Base-by-base conservation (phyloP, 1,284 basidiomycete species). In the Volvariella volvacea region DNA sequence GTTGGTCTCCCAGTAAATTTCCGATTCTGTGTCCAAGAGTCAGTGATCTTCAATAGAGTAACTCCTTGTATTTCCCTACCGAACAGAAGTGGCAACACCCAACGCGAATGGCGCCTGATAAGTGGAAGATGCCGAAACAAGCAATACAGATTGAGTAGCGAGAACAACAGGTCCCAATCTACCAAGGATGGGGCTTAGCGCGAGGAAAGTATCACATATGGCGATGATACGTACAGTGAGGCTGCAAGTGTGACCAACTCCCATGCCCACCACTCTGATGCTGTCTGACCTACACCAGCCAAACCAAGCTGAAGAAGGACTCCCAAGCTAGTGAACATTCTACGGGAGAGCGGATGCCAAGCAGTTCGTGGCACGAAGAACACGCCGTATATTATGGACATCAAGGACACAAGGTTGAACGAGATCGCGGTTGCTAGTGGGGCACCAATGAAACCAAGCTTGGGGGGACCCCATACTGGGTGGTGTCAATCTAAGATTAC, bases 181-280 rank as follows among this genome's bases (percentile, higher is more conserved):
- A 42, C 20, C 32, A 3, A 3, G 22, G 2, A 28, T 16, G 19
- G 3, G 44, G 12, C 31, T 40, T 22, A 39, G 34, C 22, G 17
- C 10, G 7, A 22, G 8, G 4, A 7, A 22, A n/a, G 3, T 14
- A 19, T 31, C 16, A 19, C 16, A 28, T 21, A 3, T 16, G 6
- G 17, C 25, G 12, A 25, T 37, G n/a, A 17, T 12, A 49, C 61
- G 39, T 43, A 65, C 59, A 66, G 49, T 54, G 80, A 83, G 39
- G 80, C 87, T 31, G 68, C 71, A 3, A 75, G 59, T 2, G 70
- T 67, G 9, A 88, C 67, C 2, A 91, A 68, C 58, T 93, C 91
- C 91, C 91, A 93, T 30, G 83, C 83, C 89, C 90, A 93, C 92
- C 91, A 94, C 59, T 94, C 91, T 7, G 79, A 80, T 1, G 86